Percentiles rank a stretch among this genome's conserved stretches.
phyloP scores from a whole-genome alignment of 1,284 basidiomycete species.

The Wolfiporia cocos region DNA sequence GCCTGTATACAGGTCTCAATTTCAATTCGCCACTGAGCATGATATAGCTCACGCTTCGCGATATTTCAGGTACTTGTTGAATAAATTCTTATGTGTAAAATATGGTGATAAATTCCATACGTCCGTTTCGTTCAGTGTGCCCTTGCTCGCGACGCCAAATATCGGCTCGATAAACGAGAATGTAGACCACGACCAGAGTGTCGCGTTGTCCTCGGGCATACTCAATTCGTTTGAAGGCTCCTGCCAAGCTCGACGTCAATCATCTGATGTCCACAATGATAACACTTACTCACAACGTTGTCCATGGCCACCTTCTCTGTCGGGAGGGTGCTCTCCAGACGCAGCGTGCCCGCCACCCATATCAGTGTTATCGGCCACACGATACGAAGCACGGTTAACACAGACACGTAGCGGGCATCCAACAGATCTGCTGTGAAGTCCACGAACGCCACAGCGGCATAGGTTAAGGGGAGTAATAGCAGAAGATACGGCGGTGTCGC shows the following conservation, averaged over 20 bases:
- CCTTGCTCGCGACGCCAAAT: slow-evolving; percentile 46
- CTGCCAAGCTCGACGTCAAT: slow-evolving; percentile 23
- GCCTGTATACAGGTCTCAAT: slow-evolving; percentile 23
- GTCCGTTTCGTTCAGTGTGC: slow-evolving; percentile 63
- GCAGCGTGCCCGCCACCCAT: slow-evolving; percentile 48
- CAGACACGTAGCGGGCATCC: slow-evolving; percentile 10
- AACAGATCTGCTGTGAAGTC: slow-evolving; percentile 26
- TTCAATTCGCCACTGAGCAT: not conserved
- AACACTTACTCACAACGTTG: slow-evolving; percentile 35
- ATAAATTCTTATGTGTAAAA: slow-evolving; percentile 66
- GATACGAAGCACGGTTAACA: slow-evolving; percentile 25
- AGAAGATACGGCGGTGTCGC: slow-evolving; percentile 48
- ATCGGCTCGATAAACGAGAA: slow-evolving; percentile 75
- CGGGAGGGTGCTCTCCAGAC: slow-evolving; percentile 38
- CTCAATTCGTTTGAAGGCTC: slow-evolving; percentile 42
- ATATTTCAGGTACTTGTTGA: slow-evolving; percentile 56
- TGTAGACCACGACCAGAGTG: slow-evolving; percentile 73
- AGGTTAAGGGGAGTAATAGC: slow-evolving; percentile 36
- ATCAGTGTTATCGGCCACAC: slow-evolving; percentile 32
- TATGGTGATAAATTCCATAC: slow-evolving; percentile 70
- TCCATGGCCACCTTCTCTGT: slow-evolving; percentile 40
- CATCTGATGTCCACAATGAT: not conserved
- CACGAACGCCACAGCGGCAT: slow-evolving; percentile 29
- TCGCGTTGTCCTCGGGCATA: slow-evolving; percentile 69
- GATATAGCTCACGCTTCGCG: slow-evolving; percentile 27